phyloP scores from a whole-genome alignment of 345 rosid species.

The Boechera divaricarpa region DNA sequence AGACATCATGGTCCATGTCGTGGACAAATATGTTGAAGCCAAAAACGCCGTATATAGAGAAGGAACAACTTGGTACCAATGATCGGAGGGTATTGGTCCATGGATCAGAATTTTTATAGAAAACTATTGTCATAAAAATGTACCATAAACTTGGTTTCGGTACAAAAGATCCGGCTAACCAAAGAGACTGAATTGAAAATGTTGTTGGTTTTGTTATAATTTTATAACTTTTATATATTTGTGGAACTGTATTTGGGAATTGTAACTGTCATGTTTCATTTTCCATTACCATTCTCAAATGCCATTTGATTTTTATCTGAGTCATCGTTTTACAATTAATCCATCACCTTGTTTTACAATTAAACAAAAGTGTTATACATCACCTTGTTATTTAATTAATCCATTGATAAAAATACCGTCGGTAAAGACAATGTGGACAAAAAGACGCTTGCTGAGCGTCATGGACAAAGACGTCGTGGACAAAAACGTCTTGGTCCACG shows the following conservation, averaged over 20 bases:
- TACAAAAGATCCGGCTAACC: neutral
- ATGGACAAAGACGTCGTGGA: neutral
- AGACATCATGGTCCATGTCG: neutral
- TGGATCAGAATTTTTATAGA: neutral
- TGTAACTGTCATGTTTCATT: no score
- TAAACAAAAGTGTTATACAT: no score
- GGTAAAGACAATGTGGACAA: no score
- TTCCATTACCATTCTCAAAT: no score
- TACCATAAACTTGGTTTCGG: constrained; percentile 1
- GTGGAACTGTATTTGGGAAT: neutral
- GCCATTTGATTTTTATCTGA: no score
- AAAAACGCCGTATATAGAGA: no score
- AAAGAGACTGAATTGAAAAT: neutral
- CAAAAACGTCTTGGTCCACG: no score
- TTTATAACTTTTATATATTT: constrained; percentile 16
- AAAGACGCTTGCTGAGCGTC: no score
- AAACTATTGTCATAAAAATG: constrained; percentile 1
- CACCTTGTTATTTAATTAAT: no score
- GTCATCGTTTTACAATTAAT: no score
- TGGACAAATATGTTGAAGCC: neutral
- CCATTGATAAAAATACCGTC: no score
- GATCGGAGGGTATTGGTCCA: neutral
- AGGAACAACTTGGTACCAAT: constrained; percentile 24
- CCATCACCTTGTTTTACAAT: no score
- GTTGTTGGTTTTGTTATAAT: constrained; percentile 3